phyloP scores from a whole-genome alignment of 495 filamentous ascomycete genomes.

The Xylaria venustula region DNA sequence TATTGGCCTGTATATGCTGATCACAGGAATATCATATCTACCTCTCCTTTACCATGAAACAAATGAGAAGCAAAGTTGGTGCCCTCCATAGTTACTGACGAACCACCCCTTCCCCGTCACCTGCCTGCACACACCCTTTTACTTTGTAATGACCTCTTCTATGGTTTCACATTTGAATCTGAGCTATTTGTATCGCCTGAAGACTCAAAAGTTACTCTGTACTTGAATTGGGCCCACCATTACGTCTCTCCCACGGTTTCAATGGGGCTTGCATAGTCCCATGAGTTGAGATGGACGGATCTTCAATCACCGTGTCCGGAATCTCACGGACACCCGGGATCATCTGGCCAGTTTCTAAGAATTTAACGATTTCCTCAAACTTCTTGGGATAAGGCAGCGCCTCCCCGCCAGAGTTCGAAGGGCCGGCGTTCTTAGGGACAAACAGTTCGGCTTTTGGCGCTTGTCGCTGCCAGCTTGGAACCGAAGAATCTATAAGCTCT shows the following conservation, averaged over 20 bases:
- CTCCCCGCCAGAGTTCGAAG: slow-evolving; percentile 28
- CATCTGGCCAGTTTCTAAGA: slow-evolving; percentile 78
- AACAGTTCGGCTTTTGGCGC: slow-evolving; percentile 45
- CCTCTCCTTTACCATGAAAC: background rate
- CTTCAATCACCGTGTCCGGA: slow-evolving; percentile 73
- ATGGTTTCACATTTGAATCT: slow-evolving; percentile 12
- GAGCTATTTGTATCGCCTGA: slow-evolving; percentile 9
- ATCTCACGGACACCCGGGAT: slow-evolving; percentile 91
- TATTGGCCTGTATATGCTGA: background rate
- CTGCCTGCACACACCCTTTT: too few relatives aligned
- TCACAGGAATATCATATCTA: background rate
- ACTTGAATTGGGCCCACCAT: slow-evolving; percentile 4
- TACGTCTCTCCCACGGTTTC: slow-evolving; percentile 76
- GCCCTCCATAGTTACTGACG: too few relatives aligned
- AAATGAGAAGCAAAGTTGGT: background rate
- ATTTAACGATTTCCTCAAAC: slow-evolving; percentile 85
- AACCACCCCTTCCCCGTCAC: too few relatives aligned
- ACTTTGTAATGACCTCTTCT: background rate
- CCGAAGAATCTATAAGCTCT: slow-evolving; percentile 12
- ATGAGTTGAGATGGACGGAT: slow-evolving; percentile 34
- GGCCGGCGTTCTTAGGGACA: slow-evolving; percentile 20
- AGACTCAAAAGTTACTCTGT: background rate
- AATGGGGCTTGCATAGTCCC: slow-evolving; percentile 54
- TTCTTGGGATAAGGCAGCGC: slow-evolving; percentile 72
- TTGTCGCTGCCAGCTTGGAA: slow-evolving; percentile 44